phyloP scores from a whole-genome alignment of 768 basidiomycete genomes.

The Russula sp. region DNA sequence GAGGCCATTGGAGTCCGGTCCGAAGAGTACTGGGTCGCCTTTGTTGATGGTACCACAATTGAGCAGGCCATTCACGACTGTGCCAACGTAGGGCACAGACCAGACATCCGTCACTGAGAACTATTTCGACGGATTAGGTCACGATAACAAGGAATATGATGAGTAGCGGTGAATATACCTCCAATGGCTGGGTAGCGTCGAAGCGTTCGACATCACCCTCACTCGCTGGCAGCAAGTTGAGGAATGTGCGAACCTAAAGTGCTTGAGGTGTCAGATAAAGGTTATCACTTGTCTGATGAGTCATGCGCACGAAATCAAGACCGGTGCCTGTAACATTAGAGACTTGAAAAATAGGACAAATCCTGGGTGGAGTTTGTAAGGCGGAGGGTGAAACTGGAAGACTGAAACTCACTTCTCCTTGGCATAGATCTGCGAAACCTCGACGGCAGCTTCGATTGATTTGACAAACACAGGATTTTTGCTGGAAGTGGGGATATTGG shows the following conservation, averaged over 20 bases:
- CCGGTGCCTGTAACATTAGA: slow-evolving; percentile 97
- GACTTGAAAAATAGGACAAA: slow-evolving; percentile 87
- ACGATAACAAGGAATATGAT: neutral
- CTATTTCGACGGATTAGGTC: slow-evolving; percentile 32
- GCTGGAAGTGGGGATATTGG: slow-evolving; percentile 34
- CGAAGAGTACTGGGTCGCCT: slow-evolving; percentile 78
- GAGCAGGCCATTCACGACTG: slow-evolving; percentile 79
- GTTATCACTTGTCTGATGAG: neutral
- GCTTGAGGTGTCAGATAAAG: neutral
- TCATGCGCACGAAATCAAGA: slow-evolving; percentile 55
- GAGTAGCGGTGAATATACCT: slow-evolving; percentile 39
- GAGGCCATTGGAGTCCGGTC: slow-evolving; percentile 90
- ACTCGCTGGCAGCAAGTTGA: slow-evolving; percentile 86
- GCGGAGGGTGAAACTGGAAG: neutral
- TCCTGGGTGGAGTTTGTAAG: slow-evolving; percentile 35
- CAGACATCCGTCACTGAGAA: slow-evolving; percentile 83
- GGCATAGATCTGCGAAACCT: slow-evolving; percentile 67
- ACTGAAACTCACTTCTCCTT: slow-evolving; percentile 51
- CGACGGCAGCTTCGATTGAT: slow-evolving; percentile 73
- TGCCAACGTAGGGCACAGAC: slow-evolving; percentile 83
- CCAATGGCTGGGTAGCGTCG: slow-evolving; percentile 68
- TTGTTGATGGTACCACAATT: slow-evolving; percentile 69
- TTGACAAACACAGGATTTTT: slow-evolving; percentile 83
- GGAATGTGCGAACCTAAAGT: slow-evolving; percentile 71
- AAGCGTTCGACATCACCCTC: slow-evolving; percentile 81